These are phyloP conservation scores for Phytophthora hybrid DNA, from an alignment of 352 stramenopile species.

Conservation along the genomic window DNA sequence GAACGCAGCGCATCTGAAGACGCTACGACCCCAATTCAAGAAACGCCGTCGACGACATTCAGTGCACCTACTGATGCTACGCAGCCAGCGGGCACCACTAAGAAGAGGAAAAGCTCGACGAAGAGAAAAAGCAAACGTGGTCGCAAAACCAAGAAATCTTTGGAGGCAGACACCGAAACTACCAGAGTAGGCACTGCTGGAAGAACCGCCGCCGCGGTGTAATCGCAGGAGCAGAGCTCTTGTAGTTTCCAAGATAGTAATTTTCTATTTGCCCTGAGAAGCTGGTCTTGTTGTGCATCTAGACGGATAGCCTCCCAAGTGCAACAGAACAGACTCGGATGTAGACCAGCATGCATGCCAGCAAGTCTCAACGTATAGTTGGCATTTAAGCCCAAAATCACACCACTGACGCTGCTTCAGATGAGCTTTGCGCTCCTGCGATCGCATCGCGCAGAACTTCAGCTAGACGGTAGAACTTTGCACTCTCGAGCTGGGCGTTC, in stretches of 20 bases:
- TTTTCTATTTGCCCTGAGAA: slow-evolving; percentile 34
- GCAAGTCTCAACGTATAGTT: not conserved
- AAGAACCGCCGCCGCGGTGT: slow-evolving; percentile 19
- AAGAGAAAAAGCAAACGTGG: slow-evolving; percentile 17
- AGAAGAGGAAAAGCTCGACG: slow-evolving; percentile 26
- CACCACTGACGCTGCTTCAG: slow-evolving; percentile 49
- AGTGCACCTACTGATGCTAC: slow-evolving; percentile 4
- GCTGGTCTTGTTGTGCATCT: not conserved
- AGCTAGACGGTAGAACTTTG: slow-evolving; percentile 68
- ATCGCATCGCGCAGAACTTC: slow-evolving; percentile 70
- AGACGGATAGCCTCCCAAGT: not conserved
- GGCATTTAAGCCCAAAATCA: slow-evolving; percentile 22
- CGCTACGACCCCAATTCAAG: not conserved
- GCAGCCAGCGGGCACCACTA: slow-evolving; percentile 4
- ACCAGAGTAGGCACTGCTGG: not conserved
- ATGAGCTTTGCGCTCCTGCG: slow-evolving; percentile 37
- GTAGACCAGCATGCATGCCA: not conserved
- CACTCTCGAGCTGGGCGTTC: slow-evolving; percentile 54
- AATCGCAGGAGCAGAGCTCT: slow-evolving; percentile 24
- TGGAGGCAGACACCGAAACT: slow-evolving; percentile 2
- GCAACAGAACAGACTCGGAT: slow-evolving; percentile 2
- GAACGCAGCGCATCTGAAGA: slow-evolving; percentile 3
- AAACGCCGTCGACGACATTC: slow-evolving; percentile 5
- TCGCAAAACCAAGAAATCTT: slow-evolving; percentile 16
- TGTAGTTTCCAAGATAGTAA: slow-evolving; percentile 41